Evolutionary conservation across 2,329 filamentous ascomycete species (phyloP).

Genomic region (Lecanicillium sp.): DNA sequence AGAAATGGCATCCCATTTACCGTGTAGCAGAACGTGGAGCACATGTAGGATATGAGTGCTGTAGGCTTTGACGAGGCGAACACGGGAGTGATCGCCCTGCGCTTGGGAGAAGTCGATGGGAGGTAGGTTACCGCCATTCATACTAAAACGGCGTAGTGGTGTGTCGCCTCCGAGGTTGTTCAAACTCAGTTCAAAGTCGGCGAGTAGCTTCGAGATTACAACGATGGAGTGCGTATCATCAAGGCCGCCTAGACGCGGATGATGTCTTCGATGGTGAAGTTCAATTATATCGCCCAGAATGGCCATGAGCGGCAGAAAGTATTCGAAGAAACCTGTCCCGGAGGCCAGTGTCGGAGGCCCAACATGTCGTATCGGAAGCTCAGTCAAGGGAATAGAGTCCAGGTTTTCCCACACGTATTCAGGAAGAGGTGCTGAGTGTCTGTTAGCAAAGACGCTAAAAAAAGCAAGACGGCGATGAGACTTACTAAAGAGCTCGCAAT

Average conservation of each 20-base stretch:
- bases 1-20: constrained; percentile 44
- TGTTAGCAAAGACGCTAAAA: neutral
- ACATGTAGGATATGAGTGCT: constrained; percentile 43
- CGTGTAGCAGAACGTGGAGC: constrained; percentile 41
- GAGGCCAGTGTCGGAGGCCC: constrained; percentile 35
- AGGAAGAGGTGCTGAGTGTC: constrained; percentile 29
- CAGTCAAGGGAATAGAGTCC: constrained; percentile 24
- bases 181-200: constrained; percentile 34
- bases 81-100: constrained; percentile 24
- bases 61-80: constrained; percentile 39
- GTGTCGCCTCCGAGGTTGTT: constrained; percentile 23
- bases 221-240: constrained; percentile 29
- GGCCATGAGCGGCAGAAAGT: constrained; percentile 43
- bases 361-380: constrained; percentile 28
- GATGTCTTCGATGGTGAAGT: constrained; percentile 36
- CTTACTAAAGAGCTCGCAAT: constrained; percentile 36
- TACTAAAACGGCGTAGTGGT: constrained; percentile 12
- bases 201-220: constrained; percentile 31
- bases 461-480: neutral
- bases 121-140: constrained; percentile 14
- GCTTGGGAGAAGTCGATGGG: constrained; percentile 9
- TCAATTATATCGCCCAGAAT: constrained; percentile 45
- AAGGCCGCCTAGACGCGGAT: constrained; percentile 36
- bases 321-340: constrained; percentile 42
- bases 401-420: constrained; percentile 36